Conservation (phyloP, 75 land plant species). For the Pinus albicaulis region DNA sequence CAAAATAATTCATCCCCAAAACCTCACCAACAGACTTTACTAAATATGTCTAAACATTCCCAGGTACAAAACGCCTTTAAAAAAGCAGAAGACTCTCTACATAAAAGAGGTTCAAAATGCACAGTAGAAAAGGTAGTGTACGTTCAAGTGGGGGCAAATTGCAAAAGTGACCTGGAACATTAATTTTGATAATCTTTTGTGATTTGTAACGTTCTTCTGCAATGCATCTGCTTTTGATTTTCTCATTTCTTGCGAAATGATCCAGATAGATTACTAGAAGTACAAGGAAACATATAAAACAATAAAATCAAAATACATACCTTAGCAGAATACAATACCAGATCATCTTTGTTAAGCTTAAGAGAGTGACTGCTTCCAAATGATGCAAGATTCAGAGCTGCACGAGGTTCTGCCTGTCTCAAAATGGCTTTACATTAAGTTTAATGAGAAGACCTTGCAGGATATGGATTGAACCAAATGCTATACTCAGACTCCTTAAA, state of each 20-base stretch:
- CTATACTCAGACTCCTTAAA: slow-evolving; percentile 1
- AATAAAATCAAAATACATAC: slow-evolving; percentile 22
- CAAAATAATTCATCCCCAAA: background rate
- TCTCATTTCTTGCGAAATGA: background rate
- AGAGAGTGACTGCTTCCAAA: slow-evolving; percentile 86
- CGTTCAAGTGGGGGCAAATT: background rate
- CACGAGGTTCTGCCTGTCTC: slow-evolving; percentile 98
- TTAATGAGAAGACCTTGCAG: background rate
- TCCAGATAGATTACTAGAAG: background rate
- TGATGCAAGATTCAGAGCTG: slow-evolving; percentile 96
- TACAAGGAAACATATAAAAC: background rate
- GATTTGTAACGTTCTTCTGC: background rate
- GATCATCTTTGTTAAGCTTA: slow-evolving; percentile 84
- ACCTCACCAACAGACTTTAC: background rate
- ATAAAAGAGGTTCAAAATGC: background rate
- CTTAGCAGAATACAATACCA: slow-evolving; percentile 95
- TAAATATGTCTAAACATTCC: background rate
- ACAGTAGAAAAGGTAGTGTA: background rate
- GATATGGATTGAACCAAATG: background rate
- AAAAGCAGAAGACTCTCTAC: background rate
- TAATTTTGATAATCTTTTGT: background rate
- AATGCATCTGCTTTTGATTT: background rate
- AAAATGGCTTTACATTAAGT: slow-evolving; percentile 9
- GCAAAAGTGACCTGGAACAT: background rate
- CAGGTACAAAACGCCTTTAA: background rate